These are phyloP conservation scores for Diospyros lotus DNA, from an alignment of 148 eudicot genomes.

Conservation along the genomic window DNA sequence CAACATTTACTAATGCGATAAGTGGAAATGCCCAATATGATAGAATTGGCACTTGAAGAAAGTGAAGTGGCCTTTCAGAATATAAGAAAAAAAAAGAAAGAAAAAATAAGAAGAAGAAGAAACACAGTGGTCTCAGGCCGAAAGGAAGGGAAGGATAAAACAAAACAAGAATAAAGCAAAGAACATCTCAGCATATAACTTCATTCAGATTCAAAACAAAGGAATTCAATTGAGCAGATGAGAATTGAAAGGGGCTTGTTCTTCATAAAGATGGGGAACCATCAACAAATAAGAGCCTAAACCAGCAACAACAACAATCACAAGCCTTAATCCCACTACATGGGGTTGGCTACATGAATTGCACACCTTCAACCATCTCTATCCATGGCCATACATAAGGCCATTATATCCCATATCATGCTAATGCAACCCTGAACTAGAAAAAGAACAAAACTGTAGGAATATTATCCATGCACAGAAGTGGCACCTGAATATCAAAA, in stretches of 20 bases:
- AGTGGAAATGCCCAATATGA: constrained; percentile 2
- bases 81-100: constrained; percentile 11
- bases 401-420: too few relatives aligned
- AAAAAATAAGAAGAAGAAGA: constrained; percentile 1
- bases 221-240: not conserved
- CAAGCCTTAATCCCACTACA: too few relatives aligned
- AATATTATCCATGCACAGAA: not conserved
- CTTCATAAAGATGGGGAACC: not conserved
- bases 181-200: constrained; percentile 19
- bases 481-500: not conserved
- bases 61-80: too few relatives aligned
- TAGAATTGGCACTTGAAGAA: constrained; percentile 2
- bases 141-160: constrained; percentile 4
- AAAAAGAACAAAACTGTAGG: not conserved
- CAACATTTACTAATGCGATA: constrained; percentile 9
- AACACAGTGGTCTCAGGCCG: not conserved
- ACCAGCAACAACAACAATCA: not conserved
- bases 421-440: too few relatives aligned
- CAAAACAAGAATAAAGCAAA: constrained; percentile 8
- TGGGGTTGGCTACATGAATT: too few relatives aligned
- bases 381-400: too few relatives aligned
- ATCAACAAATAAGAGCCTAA: constrained; percentile 10
- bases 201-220: constrained; percentile 12
- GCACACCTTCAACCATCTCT: too few relatives aligned
- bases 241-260: not conserved